Percentiles rank a stretch among this genome's conserved stretches.
Conservation (phyloP, 2,329 filamentous ascomycete species). For the Mollisia scopiformis region DNA sequence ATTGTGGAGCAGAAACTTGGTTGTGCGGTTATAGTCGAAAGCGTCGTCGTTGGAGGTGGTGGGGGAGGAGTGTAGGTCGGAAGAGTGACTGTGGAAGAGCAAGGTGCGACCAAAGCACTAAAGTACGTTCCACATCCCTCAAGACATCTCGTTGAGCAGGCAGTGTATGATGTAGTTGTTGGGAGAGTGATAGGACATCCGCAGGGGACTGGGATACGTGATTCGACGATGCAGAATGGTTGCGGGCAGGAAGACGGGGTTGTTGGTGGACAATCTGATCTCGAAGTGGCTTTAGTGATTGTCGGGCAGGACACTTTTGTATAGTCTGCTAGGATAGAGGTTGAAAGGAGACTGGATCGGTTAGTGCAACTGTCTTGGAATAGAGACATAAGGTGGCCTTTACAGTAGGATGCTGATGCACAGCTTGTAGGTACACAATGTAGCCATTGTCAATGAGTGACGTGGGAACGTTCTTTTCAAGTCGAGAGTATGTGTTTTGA, state of each 20-base stretch:
- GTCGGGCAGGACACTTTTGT: slow-evolving; percentile 25
- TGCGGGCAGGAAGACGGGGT: slow-evolving; percentile 16
- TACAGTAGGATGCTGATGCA: background rate
- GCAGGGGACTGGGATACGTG: slow-evolving; percentile 27
- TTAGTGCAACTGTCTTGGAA: background rate
- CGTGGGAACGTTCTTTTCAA: background rate
- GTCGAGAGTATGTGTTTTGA: background rate
- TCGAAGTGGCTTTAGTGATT: slow-evolving; percentile 25
- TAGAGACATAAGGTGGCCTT: background rate
- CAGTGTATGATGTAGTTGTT: slow-evolving; percentile 24
- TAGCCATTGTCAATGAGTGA: background rate
- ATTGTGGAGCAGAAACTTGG: slow-evolving; percentile 15
- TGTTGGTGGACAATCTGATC: slow-evolving; percentile 14
- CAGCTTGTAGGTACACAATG: background rate
- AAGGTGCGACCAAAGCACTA: background rate
- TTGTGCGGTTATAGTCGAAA: background rate
- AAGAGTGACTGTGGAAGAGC: background rate
- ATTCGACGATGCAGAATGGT: slow-evolving; percentile 25
- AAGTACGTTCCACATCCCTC: slow-evolving; percentile 15
- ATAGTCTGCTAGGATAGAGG: background rate
- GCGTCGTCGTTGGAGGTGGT: background rate
- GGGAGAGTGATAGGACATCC: slow-evolving; percentile 29
- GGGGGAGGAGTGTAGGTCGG: background rate
- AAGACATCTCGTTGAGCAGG: slow-evolving; percentile 24
- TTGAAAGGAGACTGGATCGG: background rate